Evolutionary conservation across 129 eudicot species (phyloP).

Genomic region (Arctium minus): DNA sequence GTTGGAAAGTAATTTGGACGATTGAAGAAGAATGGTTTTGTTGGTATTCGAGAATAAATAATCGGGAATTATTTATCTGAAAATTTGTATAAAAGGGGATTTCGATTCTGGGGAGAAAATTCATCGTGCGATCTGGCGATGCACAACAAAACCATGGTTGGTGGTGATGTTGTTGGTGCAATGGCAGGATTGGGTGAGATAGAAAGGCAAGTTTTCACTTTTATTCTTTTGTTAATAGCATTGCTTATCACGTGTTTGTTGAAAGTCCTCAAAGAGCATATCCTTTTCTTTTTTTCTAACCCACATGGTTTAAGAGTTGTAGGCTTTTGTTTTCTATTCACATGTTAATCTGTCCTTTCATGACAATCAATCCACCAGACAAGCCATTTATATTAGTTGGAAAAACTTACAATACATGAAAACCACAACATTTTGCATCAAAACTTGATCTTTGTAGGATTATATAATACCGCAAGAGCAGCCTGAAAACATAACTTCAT

Average conservation of each 20-base stretch:
- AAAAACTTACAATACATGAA: not conserved
- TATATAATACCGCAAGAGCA: not conserved
- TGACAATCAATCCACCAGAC: not conserved
- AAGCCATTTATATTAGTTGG: too few species aligned
- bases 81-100: not conserved
- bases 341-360: not conserved
- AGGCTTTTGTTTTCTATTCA: not conserved
- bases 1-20: not conserved
- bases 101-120: not conserved
- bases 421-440: not conserved
- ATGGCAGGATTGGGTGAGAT: not conserved
- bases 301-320: not conserved
- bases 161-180: not conserved
- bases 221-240: not conserved
- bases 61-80: not conserved
- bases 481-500: not conserved
- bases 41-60: not conserved
- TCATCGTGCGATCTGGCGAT: not conserved
- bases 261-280: not conserved
- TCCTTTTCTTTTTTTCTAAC: not conserved
- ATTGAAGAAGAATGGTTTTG: not conserved
- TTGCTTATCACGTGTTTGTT: constrained; percentile 7
- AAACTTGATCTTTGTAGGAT: not conserved
- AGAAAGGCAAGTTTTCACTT: not conserved
- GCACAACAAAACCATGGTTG: not conserved